Evolutionary conservation across 208 protist genomes (phyloP), one percentile per base, ranked within the genome.

Genomic region (Trypanosoma boissoni): DNA sequence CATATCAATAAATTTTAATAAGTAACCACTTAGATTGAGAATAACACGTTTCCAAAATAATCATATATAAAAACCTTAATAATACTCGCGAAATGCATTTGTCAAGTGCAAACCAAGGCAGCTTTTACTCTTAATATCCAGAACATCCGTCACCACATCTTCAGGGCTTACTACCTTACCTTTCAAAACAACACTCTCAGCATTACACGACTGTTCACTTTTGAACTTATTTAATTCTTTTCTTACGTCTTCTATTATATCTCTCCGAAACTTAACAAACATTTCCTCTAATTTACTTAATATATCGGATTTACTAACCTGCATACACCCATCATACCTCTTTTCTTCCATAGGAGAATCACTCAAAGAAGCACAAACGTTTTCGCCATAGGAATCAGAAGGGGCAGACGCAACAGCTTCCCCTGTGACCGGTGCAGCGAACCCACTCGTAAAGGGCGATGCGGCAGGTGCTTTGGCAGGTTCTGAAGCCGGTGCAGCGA

Each of bases 21-120:
- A 55, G 34, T 8, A 55, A 39, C 6, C 34, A 39, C 34, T 6
- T 16, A 39, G 8, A 39, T 39, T 39, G 12, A 16, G 34, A 39
- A 39, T 12, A 39, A 39, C 34, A 39, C 6, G 8, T 16, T 16
- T 12, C 6, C 8, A 39, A 39, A 39, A 12, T 16, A 39, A 39
- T 16, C 6, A 39, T 16, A 39, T 39, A 16, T 39, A 39, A 27
- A 21, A 21, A 43, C 20, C 10, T 61, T 34, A 61, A 52, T 42
- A 52, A 52, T 20, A 18, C 56, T 61, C 51, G 28, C 56, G 29
- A 61, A 61, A 61, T 3, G 56, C 56, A 51, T 61, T 61, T 23
- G 42, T 16, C 8, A 61, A 42, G 48, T 61, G 56, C 16, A 43
- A 37, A 21, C 41, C 5, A 1, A 61, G 1, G 24, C 5, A 7